Evolutionary conservation across 2,329 filamentous ascomycete species (phyloP).

Genomic region (Paecilomyces sp.): DNA sequence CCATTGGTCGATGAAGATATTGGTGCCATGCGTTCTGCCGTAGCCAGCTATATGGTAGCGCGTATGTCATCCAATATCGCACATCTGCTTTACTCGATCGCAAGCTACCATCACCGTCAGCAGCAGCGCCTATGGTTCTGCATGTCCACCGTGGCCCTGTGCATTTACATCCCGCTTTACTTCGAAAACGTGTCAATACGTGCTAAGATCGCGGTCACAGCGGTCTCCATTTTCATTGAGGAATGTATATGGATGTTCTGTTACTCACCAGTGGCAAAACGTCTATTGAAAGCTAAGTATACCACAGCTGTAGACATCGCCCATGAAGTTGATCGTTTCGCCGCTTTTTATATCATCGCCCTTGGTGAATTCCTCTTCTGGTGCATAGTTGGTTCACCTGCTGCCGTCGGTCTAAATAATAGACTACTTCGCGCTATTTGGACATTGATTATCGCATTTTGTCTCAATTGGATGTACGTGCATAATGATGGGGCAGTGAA

Average conservation of each 20-base stretch:
- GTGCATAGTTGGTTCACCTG: constrained; percentile 42
- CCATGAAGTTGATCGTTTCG: constrained; percentile 45
- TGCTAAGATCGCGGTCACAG: constrained; percentile 37
- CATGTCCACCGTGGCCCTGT: constrained; percentile 36
- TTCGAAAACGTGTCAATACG: constrained; percentile 33
- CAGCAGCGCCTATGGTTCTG: constrained; percentile 40
- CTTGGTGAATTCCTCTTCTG: constrained; percentile 45
- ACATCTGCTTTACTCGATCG: constrained; percentile 39
- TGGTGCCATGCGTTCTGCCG: constrained; percentile 38
- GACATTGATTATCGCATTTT: constrained; percentile 44
- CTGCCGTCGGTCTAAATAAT: constrained; percentile 38
- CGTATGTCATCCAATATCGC: constrained; percentile 32
- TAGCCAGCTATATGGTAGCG: constrained; percentile 42
- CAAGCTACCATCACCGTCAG: constrained; percentile 41
- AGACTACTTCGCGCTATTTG: constrained; percentile 41
- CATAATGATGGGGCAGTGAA: constrained; percentile 42
- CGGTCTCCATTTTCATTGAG: constrained; percentile 36
- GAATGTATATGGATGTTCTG: constrained; percentile 40
- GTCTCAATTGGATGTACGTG: constrained; percentile 45
- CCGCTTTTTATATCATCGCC: constrained; percentile 48
- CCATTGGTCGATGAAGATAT: constrained; percentile 37
- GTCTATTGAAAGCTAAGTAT: constrained; percentile 35
- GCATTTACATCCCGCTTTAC: constrained; percentile 40
- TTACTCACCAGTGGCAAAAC: constrained; percentile 40
- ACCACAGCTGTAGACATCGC: constrained; percentile 44